These are phyloP conservation scores for Aspergillus biplanus DNA, from an alignment of 495 filamentous ascomycete genomes.

Conservation along the genomic window DNA sequence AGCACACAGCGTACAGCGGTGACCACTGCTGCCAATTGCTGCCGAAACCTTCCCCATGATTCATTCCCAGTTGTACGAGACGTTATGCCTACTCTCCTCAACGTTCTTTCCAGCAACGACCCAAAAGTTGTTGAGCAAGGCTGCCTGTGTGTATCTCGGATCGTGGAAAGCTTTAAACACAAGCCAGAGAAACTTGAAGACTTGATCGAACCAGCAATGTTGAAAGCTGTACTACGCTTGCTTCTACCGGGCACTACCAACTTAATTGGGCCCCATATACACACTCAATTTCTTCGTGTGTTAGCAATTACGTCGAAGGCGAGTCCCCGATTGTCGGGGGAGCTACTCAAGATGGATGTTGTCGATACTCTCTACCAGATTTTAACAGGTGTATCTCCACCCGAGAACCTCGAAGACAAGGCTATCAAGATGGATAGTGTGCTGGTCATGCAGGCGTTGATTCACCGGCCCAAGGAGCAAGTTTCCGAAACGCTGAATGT, in stretches of 20 bases:
- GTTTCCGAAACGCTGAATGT: conserved; percentile 97
- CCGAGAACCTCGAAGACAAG: conserved; percentile 75
- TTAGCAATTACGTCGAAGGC: conserved; percentile 85
- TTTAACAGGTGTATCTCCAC: conserved; percentile 92
- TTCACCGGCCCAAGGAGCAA: conserved; percentile 95
- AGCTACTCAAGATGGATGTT: conserved; percentile 94
- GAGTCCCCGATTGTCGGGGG: conserved; percentile 83
- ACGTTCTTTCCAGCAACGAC: conserved; percentile 88
- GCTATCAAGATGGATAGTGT: conserved; percentile 94
- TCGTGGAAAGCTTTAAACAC: conserved; percentile 94
- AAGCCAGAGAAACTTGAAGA: conserved; percentile 87
- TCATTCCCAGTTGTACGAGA: conserved; percentile 85
- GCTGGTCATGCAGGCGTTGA: conserved; percentile 97
- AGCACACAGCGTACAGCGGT: conserved; percentile 96
- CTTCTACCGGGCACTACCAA: conserved; percentile 95
- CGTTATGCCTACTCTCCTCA: conserved; percentile 93
- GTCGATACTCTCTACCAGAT: conserved; percentile 99
- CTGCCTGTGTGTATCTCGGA: conserved; percentile 92
- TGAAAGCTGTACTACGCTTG: conserved; percentile 85
- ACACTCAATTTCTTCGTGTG: conserved; percentile 94
- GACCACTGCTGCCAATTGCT: conserved; percentile 96
- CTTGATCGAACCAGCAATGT: conserved; percentile 82
- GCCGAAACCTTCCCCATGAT: conserved; percentile 92
- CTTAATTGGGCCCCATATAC: conserved; percentile 90
- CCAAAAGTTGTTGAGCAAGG: conserved; percentile 97